A percentile compares a stretch with the other conserved stretches of the same genome.
phyloP scores from a whole-genome alignment of 2,329 filamentous ascomycete species.

The Fusarium bulbicola region DNA sequence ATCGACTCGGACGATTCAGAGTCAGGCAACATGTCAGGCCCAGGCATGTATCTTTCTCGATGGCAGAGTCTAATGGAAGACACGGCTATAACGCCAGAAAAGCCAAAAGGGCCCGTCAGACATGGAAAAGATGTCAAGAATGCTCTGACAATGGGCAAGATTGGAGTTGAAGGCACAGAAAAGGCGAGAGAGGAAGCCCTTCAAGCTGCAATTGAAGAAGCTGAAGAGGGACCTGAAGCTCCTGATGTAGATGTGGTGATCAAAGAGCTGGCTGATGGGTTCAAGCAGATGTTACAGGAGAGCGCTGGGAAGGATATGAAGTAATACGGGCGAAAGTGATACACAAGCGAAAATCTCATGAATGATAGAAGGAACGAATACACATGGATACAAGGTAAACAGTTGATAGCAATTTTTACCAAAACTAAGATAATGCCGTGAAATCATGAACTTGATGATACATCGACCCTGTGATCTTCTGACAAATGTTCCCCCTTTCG shows the following conservation, averaged over 20 bases:
- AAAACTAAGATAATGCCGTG: slow-evolving; percentile 1
- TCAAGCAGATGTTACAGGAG: slow-evolving; percentile 47
- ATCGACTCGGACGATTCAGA: slow-evolving; percentile 52
- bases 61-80: slow-evolving; percentile 78
- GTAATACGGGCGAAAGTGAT: not conserved
- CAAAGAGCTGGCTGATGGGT: slow-evolving; percentile 50
- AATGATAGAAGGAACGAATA: not conserved
- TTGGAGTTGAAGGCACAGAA: slow-evolving; percentile 45
- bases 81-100: slow-evolving; percentile 73
- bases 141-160: slow-evolving; percentile 54
- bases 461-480: not conserved
- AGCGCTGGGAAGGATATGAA: not conserved
- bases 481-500: not conserved
- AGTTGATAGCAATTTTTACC: slow-evolving; percentile 13
- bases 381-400: not conserved
- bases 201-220: slow-evolving; percentile 39
- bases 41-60: slow-evolving; percentile 75
- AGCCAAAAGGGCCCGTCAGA: slow-evolving; percentile 61
- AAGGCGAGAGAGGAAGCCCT: slow-evolving; percentile 38
- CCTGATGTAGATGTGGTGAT: slow-evolving; percentile 57
- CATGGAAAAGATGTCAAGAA: slow-evolving; percentile 62
- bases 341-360: not conserved
- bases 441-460: not conserved
- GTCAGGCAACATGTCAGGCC: slow-evolving; percentile 60
- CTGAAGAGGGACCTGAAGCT: slow-evolving; percentile 46